Base-by-base conservation (phyloP, 2,329 filamentous ascomycete species). In the Botrytis aclada region DNA sequence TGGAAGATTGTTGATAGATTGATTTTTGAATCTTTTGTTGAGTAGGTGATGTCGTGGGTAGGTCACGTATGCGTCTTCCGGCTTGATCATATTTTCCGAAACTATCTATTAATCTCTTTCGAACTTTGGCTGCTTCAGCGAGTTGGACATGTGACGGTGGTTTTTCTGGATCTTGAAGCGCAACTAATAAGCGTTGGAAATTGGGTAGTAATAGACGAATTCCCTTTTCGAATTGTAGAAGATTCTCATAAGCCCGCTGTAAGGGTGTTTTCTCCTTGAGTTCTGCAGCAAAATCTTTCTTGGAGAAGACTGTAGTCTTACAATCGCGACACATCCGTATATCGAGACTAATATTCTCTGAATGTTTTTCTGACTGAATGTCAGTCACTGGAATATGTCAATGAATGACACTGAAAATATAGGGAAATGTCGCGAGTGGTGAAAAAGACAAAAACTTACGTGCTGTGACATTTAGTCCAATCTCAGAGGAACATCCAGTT, bases 321-420 rank as follows among this genome's bases (percentile, higher is more conserved):
- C 96, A 99, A 72, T 97, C 94, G 78, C 92, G 92, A 82, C 96
- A 99, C 88, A 99, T 95, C 60, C 96, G 90, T 25, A 99, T 85
- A 79, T 97, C 93, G 61, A 98, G 83, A 71, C 88, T 90, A 60
- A 97, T 81, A 25, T 62, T 87, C 22, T 83, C 83, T 80, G 85
- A 75, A 77, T 81, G 76, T 77, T 87, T 87, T 76, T 88, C 79
- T 81, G 82, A 80, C 82, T 78, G 37, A 80, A 81, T 65, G 82
- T 80, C 76, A 84, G 82, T 80, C 74, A 76, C 72, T 75, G 72
- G 66, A 74, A 74, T 79, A 73, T 81, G 78, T 79, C 74, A 77
- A 75, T 73, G 67, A 66, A 65, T 72, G 75, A 76, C 45, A 45
- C 34, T 43, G 63, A 66, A 54, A 41, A 34, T n/a, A n/a, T 45